Evolutionary conservation across 108 stramenopile species (phyloP).

Genomic region (Hondaea fermentalgiana): DNA sequence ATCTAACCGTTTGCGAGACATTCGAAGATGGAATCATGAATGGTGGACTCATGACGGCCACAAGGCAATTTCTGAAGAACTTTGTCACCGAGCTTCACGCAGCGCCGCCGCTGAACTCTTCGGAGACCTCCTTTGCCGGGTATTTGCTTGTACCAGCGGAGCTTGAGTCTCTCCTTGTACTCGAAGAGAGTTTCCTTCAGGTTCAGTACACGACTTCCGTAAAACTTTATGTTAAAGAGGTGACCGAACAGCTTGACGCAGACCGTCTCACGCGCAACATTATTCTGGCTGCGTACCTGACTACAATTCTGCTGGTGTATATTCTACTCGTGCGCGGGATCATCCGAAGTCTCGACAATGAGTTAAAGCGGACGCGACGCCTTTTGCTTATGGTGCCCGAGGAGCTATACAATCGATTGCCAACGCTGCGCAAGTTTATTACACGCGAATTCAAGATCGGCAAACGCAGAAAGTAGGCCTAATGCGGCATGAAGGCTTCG

Average conservation of each 20-base stretch:
- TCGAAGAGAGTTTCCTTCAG: neutral
- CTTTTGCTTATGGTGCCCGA: constrained; percentile 1
- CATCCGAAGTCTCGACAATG: neutral
- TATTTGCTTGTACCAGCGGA: neutral
- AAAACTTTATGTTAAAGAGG: neutral
- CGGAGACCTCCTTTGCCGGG: neutral
- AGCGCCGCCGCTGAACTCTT: neutral
- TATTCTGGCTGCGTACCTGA: neutral
- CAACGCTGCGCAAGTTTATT: neutral
- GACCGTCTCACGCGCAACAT: neutral
- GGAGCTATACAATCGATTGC: neutral
- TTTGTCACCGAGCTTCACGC: neutral
- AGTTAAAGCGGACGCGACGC: neutral
- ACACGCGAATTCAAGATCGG: neutral
- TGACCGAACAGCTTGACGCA: neutral
- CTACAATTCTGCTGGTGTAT: neutral
- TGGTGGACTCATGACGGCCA: neutral
- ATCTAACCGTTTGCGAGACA: neutral
- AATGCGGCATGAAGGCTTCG: no score
- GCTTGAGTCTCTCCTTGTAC: neutral
- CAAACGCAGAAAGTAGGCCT: neutral
- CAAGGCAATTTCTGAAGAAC: neutral
- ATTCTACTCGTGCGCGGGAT: neutral
- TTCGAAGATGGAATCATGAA: neutral
- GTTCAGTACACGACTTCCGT: neutral